Conservation (phyloP, 23 red algal species). For the Gracilaria domingensis region DNA sequence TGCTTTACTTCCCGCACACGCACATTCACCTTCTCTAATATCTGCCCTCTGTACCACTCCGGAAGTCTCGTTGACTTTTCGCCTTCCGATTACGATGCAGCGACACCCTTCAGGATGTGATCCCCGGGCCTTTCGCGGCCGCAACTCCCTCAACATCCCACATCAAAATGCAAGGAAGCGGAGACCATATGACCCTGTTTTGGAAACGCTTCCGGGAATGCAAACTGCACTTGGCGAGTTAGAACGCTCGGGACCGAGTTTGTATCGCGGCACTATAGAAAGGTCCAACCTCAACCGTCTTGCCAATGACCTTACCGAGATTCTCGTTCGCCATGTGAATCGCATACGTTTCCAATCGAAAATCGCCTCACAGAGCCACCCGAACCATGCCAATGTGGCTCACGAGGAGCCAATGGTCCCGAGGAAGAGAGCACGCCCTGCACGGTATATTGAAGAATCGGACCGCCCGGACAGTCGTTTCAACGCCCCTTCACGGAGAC, state of each 20-base stretch:
- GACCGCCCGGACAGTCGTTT: neutral
- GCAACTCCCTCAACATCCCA: neutral
- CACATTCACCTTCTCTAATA: neutral
- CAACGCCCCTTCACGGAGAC: too few relatives aligned
- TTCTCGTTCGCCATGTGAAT: constrained; percentile 18
- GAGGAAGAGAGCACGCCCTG: neutral
- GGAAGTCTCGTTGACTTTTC: neutral
- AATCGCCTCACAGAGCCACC: neutral
- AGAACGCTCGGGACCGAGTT: constrained; percentile 9
- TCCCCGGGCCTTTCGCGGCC: constrained; percentile 2
- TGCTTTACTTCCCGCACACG: neutral
- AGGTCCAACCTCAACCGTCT: neutral
- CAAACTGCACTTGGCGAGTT: constrained; percentile 22
- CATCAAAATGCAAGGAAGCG: too few relatives aligned
- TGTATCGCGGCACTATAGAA: constrained; percentile 24
- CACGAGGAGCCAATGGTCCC: neutral
- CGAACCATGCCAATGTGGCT: too few relatives aligned
- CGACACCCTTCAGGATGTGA: constrained; percentile 34
- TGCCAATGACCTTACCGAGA: constrained; percentile 18
- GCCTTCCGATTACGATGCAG: neutral
- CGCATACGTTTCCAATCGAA: neutral
- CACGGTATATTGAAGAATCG: neutral
- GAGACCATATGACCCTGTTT: neutral
- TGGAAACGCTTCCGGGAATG: constrained; percentile 28
- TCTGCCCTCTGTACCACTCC: neutral